Base-by-base conservation (phyloP, 2,329 filamentous ascomycete genomes). In the Ceratocystis harringtonii region DNA sequence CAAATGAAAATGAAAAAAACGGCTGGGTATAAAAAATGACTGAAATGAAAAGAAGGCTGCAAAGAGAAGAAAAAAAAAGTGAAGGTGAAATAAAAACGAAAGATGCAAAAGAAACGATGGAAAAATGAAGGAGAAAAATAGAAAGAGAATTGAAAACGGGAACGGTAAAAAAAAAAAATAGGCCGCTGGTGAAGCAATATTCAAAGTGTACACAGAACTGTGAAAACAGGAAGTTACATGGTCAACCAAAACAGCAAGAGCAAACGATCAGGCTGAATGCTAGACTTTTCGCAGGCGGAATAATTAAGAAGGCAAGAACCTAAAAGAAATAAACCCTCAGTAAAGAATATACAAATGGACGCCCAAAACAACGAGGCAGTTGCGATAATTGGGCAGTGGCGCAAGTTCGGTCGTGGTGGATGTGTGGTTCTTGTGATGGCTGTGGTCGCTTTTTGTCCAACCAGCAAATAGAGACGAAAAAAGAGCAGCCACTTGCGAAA, bases 11-110 rank as follows among this genome's bases (percentile, higher is more conserved):
- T 28, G 28, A 28, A 30, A 36, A 32, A 58, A 30, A 36, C 43
- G 48, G 25, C 17, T 63, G 28, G 12, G 48, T 67, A 63, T 41
- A 28, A 57, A 30, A 62, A 30, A 28, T 30, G 45, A 19, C n/a
- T n/a, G 43, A 61, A 15, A 61, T 44, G 62, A 19, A 41, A 64
- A 55, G 62, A 58, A 44, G 32, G 45, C 52, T 58, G 28, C 45
- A 32, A 58, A 57, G 25, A 48, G 32, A 62, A 15, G 17, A 19
- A n/a, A 28, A 45, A 6, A 45, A n/a, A 45, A 44, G 43, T 44
- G 44, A 32, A 10, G 15, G 17, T 62, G 43, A 32, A 45, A 32
- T 28, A 45, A 22, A 5, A 62, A 30, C 4, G 41, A 25, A 50
- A 62, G 30, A 62, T 62, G 45, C 61, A 62, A 44, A 45, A 62